Evolutionary conservation across 306 rosid genomes (phyloP), one percentile per base, ranked within the genome.

Genomic region (Lagenaria siceraria): DNA sequence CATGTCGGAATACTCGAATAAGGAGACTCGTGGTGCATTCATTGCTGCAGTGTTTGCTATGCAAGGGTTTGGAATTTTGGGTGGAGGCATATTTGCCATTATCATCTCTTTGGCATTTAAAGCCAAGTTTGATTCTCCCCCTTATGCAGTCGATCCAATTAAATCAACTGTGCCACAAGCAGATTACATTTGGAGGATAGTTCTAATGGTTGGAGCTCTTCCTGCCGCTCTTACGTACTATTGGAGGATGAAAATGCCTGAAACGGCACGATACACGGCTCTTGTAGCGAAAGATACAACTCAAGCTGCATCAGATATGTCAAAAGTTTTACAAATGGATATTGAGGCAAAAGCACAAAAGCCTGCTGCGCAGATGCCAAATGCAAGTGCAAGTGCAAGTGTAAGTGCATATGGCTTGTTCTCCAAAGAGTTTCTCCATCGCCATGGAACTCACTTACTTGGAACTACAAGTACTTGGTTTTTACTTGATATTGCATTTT

Each of bases 11-110:
- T 91, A 88, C 66, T 77, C 97, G 4, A 91, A 89, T 42, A 91
- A 91, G 87, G 89, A 88, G 81, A 91, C 93, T 42, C 89, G 91
- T 0, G 97, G 97, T 0, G 91, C 97, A 2, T 90, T 92, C 81
- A 78, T 92, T 35, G 90, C 97, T 56, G 91, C 93, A 0, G 96
- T 92, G 25, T 92, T 92, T 81, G 96, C 97, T 1, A 92, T 92
- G 97, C 92, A 92, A 38, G 97, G 93, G 0, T 92, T 92, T 78
- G 97, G 96, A 43, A 92, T 92, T 68, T 78, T 92, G 71, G 87
- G 87, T 0, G 97, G 93, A 19, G 97, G 96, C 5, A 43, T 86
- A 10, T 87, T 90, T 80, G 90, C 93, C 0, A 84, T 90, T 11
- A 18, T 92, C 5, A 12, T 85, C 12, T 43, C 97, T 6, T 6